Evolutionary conservation across 352 stramenopile genomes (phyloP).

Genomic region (Pythium sukuiense): DNA sequence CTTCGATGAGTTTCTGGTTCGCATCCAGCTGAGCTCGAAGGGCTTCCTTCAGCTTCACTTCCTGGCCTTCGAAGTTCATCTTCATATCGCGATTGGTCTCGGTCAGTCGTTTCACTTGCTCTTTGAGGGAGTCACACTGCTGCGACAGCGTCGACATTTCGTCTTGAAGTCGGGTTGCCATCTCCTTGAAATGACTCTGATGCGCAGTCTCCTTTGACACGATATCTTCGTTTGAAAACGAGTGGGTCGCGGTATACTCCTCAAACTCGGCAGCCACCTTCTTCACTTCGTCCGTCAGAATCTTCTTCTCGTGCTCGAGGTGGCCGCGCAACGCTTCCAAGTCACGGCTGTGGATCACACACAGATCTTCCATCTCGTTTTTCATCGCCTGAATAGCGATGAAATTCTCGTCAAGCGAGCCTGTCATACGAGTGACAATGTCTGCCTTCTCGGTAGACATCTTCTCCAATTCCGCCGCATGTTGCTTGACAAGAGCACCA

Average conservation of each 20-base stretch:
- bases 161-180: neutral
- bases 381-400: constrained; percentile 35
- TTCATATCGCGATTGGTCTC: constrained; percentile 22
- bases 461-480: constrained; percentile 11
- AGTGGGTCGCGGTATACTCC: constrained; percentile 4
- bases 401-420: constrained; percentile 41
- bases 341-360: constrained; percentile 8
- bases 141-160: constrained; percentile 13
- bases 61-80: constrained; percentile 29
- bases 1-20: constrained; percentile 41
- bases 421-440: constrained; percentile 36
- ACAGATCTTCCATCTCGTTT: constrained; percentile 16
- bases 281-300: neutral
- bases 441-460: constrained; percentile 24
- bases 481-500: neutral
- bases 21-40: constrained; percentile 41
- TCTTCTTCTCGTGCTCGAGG: neutral
- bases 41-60: constrained; percentile 36
- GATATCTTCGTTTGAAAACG: constrained; percentile 14
- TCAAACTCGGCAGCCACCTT: neutral
- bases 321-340: neutral
- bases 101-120: constrained; percentile 20
- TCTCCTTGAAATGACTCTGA: constrained; percentile 3
- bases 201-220: neutral
- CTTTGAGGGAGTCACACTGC: constrained; percentile 22